Evolutionary conservation across 768 basidiomycete genomes (phyloP).

Genomic region (Asterophora lycoperdoides): DNA sequence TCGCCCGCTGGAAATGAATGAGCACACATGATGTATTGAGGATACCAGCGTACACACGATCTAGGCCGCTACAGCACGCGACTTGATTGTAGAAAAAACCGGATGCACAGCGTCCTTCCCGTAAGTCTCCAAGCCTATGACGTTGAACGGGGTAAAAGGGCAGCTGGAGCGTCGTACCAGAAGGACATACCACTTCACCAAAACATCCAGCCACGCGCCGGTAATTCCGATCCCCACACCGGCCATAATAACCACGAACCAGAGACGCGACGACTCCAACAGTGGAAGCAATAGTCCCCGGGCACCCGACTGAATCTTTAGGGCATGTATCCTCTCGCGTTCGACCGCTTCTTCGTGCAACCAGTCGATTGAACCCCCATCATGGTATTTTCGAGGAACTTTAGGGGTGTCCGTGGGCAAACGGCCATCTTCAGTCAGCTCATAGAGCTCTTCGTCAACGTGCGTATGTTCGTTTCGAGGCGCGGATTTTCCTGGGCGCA

Average conservation of each 20-base stretch:
- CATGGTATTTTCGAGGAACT: slow-evolving; percentile 41
- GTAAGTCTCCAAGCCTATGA: slow-evolving; percentile 61
- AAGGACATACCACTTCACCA: slow-evolving; percentile 61
- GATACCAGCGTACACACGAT: slow-evolving; percentile 38
- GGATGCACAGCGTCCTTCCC: slow-evolving; percentile 63
- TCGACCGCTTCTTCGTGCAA: slow-evolving; percentile 60
- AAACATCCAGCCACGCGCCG: slow-evolving; percentile 69
- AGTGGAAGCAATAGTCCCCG: slow-evolving; percentile 53
- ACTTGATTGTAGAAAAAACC: slow-evolving; percentile 72
- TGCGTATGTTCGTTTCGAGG: slow-evolving; percentile 20
- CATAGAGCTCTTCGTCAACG: slow-evolving; percentile 39
- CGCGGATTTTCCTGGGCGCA: slow-evolving; percentile 7
- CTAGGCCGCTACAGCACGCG: slow-evolving; percentile 64
- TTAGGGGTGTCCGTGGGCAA: slow-evolving; percentile 26
- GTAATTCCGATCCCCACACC: slow-evolving; percentile 64
- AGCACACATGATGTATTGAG: slow-evolving; percentile 1
- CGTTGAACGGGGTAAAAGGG: neutral
- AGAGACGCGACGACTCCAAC: slow-evolving; percentile 54
- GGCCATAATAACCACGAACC: slow-evolving; percentile 64
- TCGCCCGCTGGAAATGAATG: slow-evolving; percentile 49
- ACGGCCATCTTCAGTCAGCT: slow-evolving; percentile 42
- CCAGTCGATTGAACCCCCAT: slow-evolving; percentile 68
- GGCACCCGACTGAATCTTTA: slow-evolving; percentile 49
- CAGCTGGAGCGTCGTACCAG: neutral
- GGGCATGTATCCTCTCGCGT: slow-evolving; percentile 47